Evolutionary conservation across 23 red algal genomes (phyloP).

Genomic region (Gracilaria gracilis): DNA sequence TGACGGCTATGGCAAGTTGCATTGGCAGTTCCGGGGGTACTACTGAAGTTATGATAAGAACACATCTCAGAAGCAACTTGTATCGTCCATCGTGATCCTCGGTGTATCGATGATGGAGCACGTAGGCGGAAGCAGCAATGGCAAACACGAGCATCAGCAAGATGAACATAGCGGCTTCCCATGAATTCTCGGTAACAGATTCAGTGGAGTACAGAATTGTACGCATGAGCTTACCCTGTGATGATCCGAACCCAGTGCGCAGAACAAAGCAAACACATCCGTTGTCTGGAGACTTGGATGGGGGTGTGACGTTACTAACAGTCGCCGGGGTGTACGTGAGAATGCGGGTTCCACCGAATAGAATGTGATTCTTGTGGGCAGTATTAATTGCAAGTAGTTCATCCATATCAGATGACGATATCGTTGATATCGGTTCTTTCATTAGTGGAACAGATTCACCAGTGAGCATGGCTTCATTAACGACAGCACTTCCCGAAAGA

Average conservation of each 20-base stretch:
- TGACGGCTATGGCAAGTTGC: slow-evolving; percentile 95
- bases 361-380: slow-evolving; percentile 83
- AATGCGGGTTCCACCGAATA: slow-evolving; percentile 93
- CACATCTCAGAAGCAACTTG: slow-evolving; percentile 93
- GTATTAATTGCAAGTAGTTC: slow-evolving; percentile 62
- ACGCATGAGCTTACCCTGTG: slow-evolving; percentile 96
- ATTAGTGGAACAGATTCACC: slow-evolving; percentile 98
- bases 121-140: slow-evolving; percentile 92
- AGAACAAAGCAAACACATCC: slow-evolving; percentile 91
- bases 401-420: slow-evolving; percentile 23
- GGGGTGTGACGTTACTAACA: slow-evolving; percentile 25
- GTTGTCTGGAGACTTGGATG: slow-evolving; percentile 67
- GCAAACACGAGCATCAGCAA: slow-evolving; percentile 94
- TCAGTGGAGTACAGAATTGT: slow-evolving; percentile 97
- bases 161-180: slow-evolving; percentile 88
- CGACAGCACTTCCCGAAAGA: slow-evolving; percentile 85
- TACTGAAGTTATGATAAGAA: slow-evolving; percentile 97
- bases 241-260: slow-evolving; percentile 95
- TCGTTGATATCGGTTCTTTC: slow-evolving; percentile 84
- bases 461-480: slow-evolving; percentile 96
- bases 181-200: slow-evolving; percentile 84
- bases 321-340: slow-evolving; percentile 75
- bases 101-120: slow-evolving; percentile 80
- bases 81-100: slow-evolving; percentile 75
- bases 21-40: slow-evolving; percentile 97